A percentile compares a stretch with the other conserved stretches of the same genome.
Evolutionary conservation across 202 grass and related monocot species (phyloP).

Genomic region (Dendrocalamus latiflorus): DNA sequence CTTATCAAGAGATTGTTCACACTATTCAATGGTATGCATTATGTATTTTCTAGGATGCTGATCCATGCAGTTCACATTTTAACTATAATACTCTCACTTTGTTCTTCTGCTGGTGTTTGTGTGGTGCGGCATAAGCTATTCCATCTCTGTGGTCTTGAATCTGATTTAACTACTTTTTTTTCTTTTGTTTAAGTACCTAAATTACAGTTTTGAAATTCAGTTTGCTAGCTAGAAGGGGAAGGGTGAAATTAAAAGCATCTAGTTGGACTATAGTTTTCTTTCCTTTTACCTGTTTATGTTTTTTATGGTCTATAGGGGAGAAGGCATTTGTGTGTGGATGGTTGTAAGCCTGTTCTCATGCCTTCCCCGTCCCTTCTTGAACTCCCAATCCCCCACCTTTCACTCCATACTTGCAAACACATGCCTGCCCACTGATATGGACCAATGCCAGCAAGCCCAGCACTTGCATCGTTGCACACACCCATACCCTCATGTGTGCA

Average conservation of each 20-base stretch:
- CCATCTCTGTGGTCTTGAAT: background rate
- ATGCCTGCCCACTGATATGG: background rate
- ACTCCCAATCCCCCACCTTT: background rate
- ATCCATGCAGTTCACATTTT: background rate
- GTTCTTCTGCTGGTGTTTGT: background rate
- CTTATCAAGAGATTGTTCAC: conserved; percentile 75
- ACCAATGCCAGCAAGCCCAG: background rate
- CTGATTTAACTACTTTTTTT: background rate
- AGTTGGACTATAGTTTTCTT: conserved; percentile 11
- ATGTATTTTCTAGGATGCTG: conserved; percentile 19
- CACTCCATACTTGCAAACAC: background rate
- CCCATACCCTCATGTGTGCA: background rate
- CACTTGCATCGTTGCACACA: background rate
- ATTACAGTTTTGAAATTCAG: conserved; percentile 12
- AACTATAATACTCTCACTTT: background rate
- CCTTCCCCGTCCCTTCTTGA: background rate
- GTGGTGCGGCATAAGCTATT: background rate
- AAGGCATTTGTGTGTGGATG: background rate
- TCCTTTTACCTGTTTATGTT: background rate
- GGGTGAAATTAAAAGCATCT: conserved; percentile 15
- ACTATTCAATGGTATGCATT: conserved; percentile 69
- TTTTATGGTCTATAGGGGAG: background rate
- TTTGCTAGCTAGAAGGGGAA: background rate
- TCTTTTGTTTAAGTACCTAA: background rate
- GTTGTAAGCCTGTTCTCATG: background rate